phyloP scores from a whole-genome alignment of 2,329 filamentous ascomycete genomes.

The Beauveria brongniartii region DNA sequence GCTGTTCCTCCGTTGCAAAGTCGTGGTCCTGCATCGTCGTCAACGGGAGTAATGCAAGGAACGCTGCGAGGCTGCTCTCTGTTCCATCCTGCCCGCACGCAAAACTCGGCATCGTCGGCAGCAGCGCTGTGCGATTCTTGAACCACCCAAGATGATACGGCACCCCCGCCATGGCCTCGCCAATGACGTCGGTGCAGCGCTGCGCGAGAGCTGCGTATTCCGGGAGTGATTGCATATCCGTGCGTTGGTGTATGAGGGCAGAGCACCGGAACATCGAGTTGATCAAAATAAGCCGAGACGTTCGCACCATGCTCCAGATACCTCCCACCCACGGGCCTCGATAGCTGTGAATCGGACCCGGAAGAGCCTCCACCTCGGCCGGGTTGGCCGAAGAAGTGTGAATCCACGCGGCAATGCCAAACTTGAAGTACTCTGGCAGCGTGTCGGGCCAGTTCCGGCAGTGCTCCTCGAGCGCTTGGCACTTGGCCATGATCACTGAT shows the following conservation, averaged over 20 bases:
- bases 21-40: not conserved
- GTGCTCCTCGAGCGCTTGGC: not conserved
- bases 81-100: not conserved
- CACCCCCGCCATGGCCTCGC: not conserved
- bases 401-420: not conserved
- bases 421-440: not conserved
- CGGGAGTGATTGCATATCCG: not conserved
- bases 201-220: not conserved
- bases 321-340: not conserved
- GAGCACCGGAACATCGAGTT: not conserved
- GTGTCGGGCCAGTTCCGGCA: not conserved
- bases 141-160: conserved; percentile 1
- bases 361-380: not conserved
- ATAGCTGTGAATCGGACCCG: not conserved
- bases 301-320: not conserved
- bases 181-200: not conserved
- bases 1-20: not conserved
- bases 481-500: not conserved
- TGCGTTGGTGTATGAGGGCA: not conserved
- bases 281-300: not conserved
- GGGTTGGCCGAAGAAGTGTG: not conserved
- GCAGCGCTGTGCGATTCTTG: not conserved
- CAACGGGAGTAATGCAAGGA: not conserved
- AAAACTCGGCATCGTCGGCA: not conserved
- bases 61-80: not conserved